Conservation (phyloP, 1,139 yeast genomes). For the Yamadazyma sp. region DNA sequence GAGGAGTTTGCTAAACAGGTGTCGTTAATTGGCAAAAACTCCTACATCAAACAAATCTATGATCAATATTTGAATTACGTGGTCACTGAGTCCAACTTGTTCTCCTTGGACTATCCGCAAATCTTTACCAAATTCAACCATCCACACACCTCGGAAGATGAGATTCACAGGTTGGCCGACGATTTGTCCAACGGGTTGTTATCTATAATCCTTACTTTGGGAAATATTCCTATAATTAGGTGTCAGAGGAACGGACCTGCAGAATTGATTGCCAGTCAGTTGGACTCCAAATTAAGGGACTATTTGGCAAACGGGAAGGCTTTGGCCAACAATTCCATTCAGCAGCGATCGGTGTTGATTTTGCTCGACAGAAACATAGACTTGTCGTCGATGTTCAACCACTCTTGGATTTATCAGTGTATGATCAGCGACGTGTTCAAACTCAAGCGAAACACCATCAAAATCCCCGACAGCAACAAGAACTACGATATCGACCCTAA, state of each 20-base stretch:
- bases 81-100: conserved; percentile 90
- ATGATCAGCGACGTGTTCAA: conserved; percentile 91
- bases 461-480: conserved; percentile 38
- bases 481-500: conserved; percentile 85
- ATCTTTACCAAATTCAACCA: conserved; percentile 70
- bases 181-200: conserved; percentile 76
- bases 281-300: conserved; percentile 81
- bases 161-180: conserved; percentile 68
- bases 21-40: conserved; percentile 66
- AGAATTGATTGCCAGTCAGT: conserved; percentile 83
- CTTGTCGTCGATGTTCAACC: conserved; percentile 90
- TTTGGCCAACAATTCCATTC: conserved; percentile 20
- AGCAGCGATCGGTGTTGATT: conserved; percentile 72
- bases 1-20: conserved; percentile 90
- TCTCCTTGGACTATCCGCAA: conserved; percentile 68
- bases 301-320: conserved; percentile 69
- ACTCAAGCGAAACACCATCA: conserved; percentile 71
- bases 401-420: conserved; percentile 97
- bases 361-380: conserved; percentile 87
- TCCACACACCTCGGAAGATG: conserved; percentile 72
- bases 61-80: conserved; percentile 92
- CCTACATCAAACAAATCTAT: conserved; percentile 77
- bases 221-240: conserved; percentile 83
- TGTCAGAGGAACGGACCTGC: conserved; percentile 95
- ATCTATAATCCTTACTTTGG: conserved; percentile 69